Conservation (phyloP, 345 rosid genomes). For the Salix caprea region DNA sequence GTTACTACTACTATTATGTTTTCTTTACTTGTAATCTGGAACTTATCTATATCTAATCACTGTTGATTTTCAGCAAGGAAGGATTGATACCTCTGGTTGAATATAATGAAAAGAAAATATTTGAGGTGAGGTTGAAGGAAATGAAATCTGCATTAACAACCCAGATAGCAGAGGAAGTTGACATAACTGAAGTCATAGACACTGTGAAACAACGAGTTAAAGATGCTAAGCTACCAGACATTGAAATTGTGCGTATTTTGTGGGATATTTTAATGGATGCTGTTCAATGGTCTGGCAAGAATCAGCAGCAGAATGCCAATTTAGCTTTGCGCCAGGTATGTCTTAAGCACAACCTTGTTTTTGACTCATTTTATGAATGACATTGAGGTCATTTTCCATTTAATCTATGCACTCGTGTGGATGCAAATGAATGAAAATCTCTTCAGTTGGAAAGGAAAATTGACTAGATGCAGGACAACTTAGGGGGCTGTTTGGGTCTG, state of each 20-base stretch:
- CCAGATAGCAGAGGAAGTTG: slow-evolving; percentile 73
- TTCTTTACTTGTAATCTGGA: neutral
- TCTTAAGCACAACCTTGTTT: neutral
- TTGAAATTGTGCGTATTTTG: slow-evolving; percentile 68
- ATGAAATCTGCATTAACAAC: slow-evolving; percentile 77
- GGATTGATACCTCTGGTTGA: slow-evolving; percentile 79
- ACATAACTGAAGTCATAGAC: slow-evolving; percentile 74
- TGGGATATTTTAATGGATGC: slow-evolving; percentile 99
- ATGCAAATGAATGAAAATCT: neutral
- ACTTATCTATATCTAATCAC: slow-evolving; percentile 7
- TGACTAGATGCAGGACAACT: neutral
- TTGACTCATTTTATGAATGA: neutral
- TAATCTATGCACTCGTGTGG: neutral
- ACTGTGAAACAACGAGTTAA: slow-evolving; percentile 69
- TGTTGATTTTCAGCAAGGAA: slow-evolving; percentile 63
- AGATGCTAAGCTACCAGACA: slow-evolving; percentile 78
- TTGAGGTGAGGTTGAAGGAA: slow-evolving; percentile 84
- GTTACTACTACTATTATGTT: neutral
- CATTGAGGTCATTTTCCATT: neutral
- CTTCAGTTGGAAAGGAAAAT: neutral
- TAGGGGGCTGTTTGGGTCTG: neutral
- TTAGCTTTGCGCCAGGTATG: slow-evolving; percentile 79
- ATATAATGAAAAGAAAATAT: slow-evolving; percentile 86
- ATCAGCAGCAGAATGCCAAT: slow-evolving; percentile 95
- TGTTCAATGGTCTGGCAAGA: slow-evolving; percentile 99